phyloP scores from a whole-genome alignment of 2,329 filamentous ascomycete genomes.

The Cercospora berteroae region DNA sequence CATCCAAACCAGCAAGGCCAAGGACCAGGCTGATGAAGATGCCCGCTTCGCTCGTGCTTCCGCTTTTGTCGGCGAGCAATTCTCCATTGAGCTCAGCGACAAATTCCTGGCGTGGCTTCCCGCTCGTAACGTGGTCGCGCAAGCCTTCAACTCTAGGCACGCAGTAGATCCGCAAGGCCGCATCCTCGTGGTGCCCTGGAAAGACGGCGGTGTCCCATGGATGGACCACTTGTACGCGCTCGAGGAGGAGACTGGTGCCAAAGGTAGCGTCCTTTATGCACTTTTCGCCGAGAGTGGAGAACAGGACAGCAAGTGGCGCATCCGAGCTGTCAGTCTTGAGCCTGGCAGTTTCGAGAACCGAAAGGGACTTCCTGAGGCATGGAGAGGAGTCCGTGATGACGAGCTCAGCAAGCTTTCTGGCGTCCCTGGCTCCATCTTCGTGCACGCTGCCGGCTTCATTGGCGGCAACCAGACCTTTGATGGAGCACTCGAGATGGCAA shows the following conservation, averaged over 20 bases:
- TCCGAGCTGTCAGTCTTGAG: constrained; percentile 84
- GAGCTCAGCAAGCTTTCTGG: constrained; percentile 72
- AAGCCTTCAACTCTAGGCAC: constrained; percentile 68
- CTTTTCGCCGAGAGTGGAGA: constrained; percentile 82
- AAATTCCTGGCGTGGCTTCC: constrained; percentile 79
- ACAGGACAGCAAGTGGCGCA: constrained; percentile 81
- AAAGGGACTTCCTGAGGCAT: constrained; percentile 84
- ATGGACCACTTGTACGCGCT: constrained; percentile 92
- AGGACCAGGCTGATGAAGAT: constrained; percentile 71
- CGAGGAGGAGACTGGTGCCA: constrained; percentile 58
- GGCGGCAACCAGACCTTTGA: constrained; percentile 91
- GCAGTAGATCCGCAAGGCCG: constrained; percentile 71
- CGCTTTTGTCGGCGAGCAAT: constrained; percentile 82
- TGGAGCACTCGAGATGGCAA: constrained; percentile 81
- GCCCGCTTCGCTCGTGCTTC: constrained; percentile 74
- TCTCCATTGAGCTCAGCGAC: constrained; percentile 75
- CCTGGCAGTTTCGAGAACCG: constrained; percentile 88
- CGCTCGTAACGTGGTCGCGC: constrained; percentile 73
- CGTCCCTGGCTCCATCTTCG: constrained; percentile 77
- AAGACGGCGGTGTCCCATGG: constrained; percentile 79
- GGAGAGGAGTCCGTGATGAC: constrained; percentile 86
- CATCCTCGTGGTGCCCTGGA: constrained; percentile 67
- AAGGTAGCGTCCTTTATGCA: constrained; percentile 71
- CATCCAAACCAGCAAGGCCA: constrained; percentile 34
- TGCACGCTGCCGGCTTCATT: constrained; percentile 93